These are phyloP conservation scores for Penicillium sp. DNA, from an alignment of 2,329 filamentous ascomycete genomes.

Conservation along the genomic window DNA sequence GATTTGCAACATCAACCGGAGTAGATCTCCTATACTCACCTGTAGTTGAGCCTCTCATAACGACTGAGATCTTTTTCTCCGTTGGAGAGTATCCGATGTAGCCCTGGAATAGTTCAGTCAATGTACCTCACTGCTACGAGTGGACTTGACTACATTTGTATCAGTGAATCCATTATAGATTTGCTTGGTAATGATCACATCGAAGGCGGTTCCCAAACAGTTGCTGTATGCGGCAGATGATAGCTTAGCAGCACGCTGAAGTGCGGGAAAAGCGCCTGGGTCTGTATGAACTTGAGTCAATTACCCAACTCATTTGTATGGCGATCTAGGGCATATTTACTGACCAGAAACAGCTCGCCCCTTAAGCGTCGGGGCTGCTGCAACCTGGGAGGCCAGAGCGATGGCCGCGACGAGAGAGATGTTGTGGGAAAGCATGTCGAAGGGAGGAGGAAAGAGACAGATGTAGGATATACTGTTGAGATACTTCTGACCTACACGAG, in stretches of 20 bases:
- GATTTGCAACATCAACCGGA: neutral
- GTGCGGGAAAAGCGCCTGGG: slow-evolving; percentile 19
- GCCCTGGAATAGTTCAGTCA: slow-evolving; percentile 20
- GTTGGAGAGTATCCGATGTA: slow-evolving; percentile 31
- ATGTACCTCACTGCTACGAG: neutral
- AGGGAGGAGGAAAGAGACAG: neutral
- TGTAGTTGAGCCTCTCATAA: slow-evolving; percentile 35
- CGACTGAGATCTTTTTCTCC: slow-evolving; percentile 31
- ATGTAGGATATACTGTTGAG: neutral
- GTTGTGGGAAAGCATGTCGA: slow-evolving; percentile 12
- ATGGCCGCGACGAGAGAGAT: slow-evolving; percentile 6
- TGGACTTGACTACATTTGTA: slow-evolving; percentile 9
- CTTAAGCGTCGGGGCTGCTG: slow-evolving; percentile 14
- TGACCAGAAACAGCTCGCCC: slow-evolving; percentile 18
- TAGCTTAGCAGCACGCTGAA: slow-evolving; percentile 32
- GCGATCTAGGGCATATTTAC: neutral
- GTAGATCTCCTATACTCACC: slow-evolving; percentile 11
- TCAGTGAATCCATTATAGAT: slow-evolving; percentile 27
- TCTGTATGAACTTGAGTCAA: slow-evolving; percentile 11
- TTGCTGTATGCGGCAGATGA: slow-evolving; percentile 35
- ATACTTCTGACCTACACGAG: neutral
- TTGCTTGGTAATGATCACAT: slow-evolving; percentile 34
- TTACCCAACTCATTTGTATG: too few species aligned
- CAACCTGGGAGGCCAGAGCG: slow-evolving; percentile 12
- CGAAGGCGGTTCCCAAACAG: slow-evolving; percentile 30